Conservation (phyloP, 148 eudicot genomes). For the Chenopodium quinoa region DNA sequence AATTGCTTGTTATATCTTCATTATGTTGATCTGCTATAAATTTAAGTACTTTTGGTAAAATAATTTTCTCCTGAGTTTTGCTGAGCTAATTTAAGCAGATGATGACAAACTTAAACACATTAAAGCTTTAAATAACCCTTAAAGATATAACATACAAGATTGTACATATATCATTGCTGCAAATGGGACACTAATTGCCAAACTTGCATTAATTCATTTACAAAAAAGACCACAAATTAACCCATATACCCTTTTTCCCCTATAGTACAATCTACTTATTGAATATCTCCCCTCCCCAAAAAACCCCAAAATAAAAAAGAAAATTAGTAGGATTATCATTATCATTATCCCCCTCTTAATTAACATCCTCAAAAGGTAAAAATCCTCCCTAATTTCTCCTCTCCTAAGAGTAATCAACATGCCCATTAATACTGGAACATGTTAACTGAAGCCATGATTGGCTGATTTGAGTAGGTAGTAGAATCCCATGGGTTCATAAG, state of each 20-base stretch:
- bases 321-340: background rate
- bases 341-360: slow-evolving; percentile 1
- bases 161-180: slow-evolving; percentile 17
- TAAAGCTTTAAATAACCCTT: background rate
- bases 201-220: slow-evolving; percentile 25
- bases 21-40: too few species aligned
- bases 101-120: background rate
- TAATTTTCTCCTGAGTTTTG: slow-evolving; percentile 2
- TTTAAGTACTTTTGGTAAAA: background rate
- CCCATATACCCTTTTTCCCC: background rate
- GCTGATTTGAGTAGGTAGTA: slow-evolving; percentile 37
- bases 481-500: slow-evolving; percentile 41
- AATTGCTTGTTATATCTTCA: background rate
- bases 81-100: background rate
- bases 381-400: background rate
- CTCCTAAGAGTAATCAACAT: slow-evolving; percentile 9
- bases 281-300: background rate
- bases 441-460: slow-evolving; percentile 53
- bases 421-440: slow-evolving; percentile 36
- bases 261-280: slow-evolving; percentile 28
- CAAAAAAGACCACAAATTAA: slow-evolving; percentile 16
- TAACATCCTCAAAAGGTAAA: slow-evolving; percentile 10
- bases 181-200: background rate
- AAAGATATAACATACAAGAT: slow-evolving; percentile 10
- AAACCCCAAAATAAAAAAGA: background rate